Base-by-base conservation (phyloP, 2,329 filamentous ascomycete species). In the Drechslerella coelobrocha region DNA sequence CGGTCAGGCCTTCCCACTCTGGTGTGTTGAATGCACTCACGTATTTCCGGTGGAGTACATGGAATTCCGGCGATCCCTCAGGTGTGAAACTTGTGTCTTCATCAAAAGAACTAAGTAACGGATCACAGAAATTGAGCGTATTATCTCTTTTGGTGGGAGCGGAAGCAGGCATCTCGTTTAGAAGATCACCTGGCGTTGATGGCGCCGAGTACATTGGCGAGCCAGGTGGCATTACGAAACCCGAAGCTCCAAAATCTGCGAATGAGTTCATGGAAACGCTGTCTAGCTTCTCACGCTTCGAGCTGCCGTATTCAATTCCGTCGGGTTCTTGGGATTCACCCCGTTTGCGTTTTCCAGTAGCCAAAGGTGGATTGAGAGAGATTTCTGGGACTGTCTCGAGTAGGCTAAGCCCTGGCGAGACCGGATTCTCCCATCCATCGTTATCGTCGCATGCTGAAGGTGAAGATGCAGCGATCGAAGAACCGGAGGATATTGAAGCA, bases 51-150 rank as follows among this genome's bases (percentile, higher is more conserved):
- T 59, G 57, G n/a, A 69, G 45, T 12, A 69, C 57, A 14, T 37
- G 31, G 45, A 62, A 47, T 43, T 62, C 65, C 29, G 65, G 65
- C n/a, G 65, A 69, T 29, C 65, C 65, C 31, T 69, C 65, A 21
- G 65, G 65, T 39, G 65, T 69, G 48, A 69, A 69, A 39, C 65
- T 69, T 24, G 65, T 69, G 27, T 62, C 65, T 48, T 69, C 57
- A 14, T 69, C 65, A 47, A 69, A 69, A 17, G 65, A 69, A 47
- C 52, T 69, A 2, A 69, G 52, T 31, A 69, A 23, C n/a, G 65
- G 57, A 45, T 69, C 65, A 34, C 65, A 69, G 53, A 69, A 69
- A 4, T 57, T 52, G 6, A 69, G 52, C 19, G 52, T 23, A 7
- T 54, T 54, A 19, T 54, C 53, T 19, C 34, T 43, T 47, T 45